Base-by-base conservation (phyloP, 2,329 filamentous ascomycete species). In the Helotiales sp. region DNA sequence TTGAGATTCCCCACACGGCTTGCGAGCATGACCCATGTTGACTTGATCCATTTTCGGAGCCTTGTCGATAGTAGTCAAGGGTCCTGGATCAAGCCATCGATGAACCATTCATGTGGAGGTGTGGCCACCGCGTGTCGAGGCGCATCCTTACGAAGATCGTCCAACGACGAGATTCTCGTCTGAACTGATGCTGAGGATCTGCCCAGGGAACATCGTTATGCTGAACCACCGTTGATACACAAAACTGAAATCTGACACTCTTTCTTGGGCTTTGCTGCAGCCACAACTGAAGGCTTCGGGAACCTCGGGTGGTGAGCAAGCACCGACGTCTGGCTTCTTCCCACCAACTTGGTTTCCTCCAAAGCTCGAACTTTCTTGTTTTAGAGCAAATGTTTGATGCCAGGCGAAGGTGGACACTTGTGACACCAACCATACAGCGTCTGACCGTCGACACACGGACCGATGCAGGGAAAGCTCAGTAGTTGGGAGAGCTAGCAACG, bases 1-100 rank as follows among this genome's bases (percentile, higher is more conserved):
- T 76, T 76, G 65, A 74, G 65, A 72, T 72, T 75, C 73, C 72
- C 75, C 74, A 76, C 72, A 75, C 71, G 72, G 59, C 69, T 69
- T 68, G 59, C 68, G 69, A 69, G 67, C 63, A 67, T 71, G 67
- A 72, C 66, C 73, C 74, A 72, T 73, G 71, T 65, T 70, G 61
- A 72, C 67, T 70, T 69, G 70, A 64, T 64, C 71, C 68, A 72
- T 70, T 59, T 68, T 70, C 66, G 69, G 70, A 74, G 74, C 73
- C 74, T 75, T 75, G 74, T 75, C 68, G 71, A 74, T 74, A 75
- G 72, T 75, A 71, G 64, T 43, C 68, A 69, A 70, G 71, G 72
- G 67, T 70, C 64, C 68, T 65, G 34, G 69, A 66, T 71, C 67
- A 71, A 70, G 67, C 66, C 64, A 66, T 73, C 70, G 63, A 72